Percentiles rank a stretch among this genome's conserved stretches.
These are phyloP conservation scores for Hymenoscyphus fructigenus DNA, from an alignment of 2,329 filamentous ascomycete species.

Conservation along the genomic window DNA sequence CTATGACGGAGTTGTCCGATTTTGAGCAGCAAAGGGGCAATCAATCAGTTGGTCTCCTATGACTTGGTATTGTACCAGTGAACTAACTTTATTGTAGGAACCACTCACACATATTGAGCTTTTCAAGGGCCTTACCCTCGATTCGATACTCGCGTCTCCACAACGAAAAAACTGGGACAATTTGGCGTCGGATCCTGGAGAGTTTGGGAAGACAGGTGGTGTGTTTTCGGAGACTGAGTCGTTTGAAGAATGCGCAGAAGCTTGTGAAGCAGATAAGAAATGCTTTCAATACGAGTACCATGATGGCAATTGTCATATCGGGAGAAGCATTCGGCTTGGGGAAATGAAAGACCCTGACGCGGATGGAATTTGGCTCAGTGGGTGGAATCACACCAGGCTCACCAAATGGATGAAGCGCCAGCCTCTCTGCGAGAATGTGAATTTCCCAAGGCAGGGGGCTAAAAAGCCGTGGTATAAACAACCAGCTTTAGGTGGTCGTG, in stretches of 20 bases:
- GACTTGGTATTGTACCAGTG: neutral
- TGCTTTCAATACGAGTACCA: conserved; percentile 40
- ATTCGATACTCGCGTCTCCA: conserved; percentile 39
- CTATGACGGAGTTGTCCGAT: conserved; percentile 51
- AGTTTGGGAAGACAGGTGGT: conserved; percentile 42
- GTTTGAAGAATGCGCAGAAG: conserved; percentile 46
- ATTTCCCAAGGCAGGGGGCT: conserved; percentile 5
- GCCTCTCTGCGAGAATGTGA: conserved; percentile 3
- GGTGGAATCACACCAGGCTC: conserved; percentile 14
- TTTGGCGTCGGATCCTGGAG: conserved; percentile 43
- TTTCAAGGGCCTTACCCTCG: conserved; percentile 48
- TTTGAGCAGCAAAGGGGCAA: conserved; percentile 44
- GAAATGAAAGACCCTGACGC: conserved; percentile 7
- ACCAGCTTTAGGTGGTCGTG: neutral
- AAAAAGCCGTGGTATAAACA: neutral
- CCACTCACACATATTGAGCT: conserved; percentile 44
- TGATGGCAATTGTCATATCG: conserved; percentile 12
- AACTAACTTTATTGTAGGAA: conserved; percentile 13
- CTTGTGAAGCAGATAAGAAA: conserved; percentile 42
- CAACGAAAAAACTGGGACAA: conserved; percentile 53
- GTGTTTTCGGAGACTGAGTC: conserved; percentile 39
- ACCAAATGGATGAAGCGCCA: conserved; percentile 9
- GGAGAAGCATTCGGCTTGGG: conserved; percentile 13
- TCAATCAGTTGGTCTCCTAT: conserved; percentile 9
- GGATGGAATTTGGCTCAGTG: conserved; percentile 12